A percentile compares a stretch with the other conserved stretches of the same genome.
These are phyloP conservation scores for Domatiomyces globalis DNA, from an alignment of 2,329 filamentous ascomycete species.

Conservation along the genomic window DNA sequence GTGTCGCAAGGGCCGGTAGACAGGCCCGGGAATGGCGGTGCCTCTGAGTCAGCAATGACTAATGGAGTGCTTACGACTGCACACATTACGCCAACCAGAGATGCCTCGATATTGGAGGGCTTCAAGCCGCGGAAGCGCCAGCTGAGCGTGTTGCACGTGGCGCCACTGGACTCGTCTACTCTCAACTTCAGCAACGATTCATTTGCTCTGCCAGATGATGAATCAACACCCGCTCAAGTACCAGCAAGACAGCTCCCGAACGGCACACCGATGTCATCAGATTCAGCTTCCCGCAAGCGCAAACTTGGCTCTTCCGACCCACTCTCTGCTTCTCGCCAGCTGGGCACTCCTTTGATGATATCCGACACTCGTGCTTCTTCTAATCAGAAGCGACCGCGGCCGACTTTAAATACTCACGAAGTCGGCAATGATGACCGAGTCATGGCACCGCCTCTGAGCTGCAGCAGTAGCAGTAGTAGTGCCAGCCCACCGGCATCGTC, in stretches of 20 bases:
- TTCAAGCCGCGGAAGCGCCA: slow-evolving; percentile 17
- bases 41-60: neutral
- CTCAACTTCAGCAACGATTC: slow-evolving; percentile 16
- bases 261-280: slow-evolving; percentile 4
- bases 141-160: slow-evolving; percentile 15
- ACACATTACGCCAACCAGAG: slow-evolving; percentile 10
- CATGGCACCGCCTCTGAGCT: slow-evolving; percentile 12
- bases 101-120: slow-evolving; percentile 14
- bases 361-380: slow-evolving; percentile 5
- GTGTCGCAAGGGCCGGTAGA: neutral
- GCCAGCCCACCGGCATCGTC: slow-evolving; percentile 8
- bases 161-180: slow-evolving; percentile 12
- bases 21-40: neutral
- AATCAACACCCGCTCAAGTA: slow-evolving; percentile 11
- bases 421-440: slow-evolving; percentile 5
- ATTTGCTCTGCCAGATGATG: slow-evolving; percentile 15
- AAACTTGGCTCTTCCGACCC: slow-evolving; percentile 10
- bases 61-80: neutral
- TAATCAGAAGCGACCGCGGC: slow-evolving; percentile 5
- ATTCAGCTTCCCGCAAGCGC: slow-evolving; percentile 13
- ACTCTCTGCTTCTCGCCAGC: slow-evolving; percentile 1
- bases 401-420: slow-evolving; percentile 4
- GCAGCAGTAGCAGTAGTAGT: slow-evolving; percentile 1
- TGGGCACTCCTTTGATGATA: neutral
- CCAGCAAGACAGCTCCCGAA: slow-evolving; percentile 1